Evolutionary conservation across 768 basidiomycete genomes (phyloP), one percentile per base, ranked within the genome.

Genomic region (Russula griseocarnosa): DNA sequence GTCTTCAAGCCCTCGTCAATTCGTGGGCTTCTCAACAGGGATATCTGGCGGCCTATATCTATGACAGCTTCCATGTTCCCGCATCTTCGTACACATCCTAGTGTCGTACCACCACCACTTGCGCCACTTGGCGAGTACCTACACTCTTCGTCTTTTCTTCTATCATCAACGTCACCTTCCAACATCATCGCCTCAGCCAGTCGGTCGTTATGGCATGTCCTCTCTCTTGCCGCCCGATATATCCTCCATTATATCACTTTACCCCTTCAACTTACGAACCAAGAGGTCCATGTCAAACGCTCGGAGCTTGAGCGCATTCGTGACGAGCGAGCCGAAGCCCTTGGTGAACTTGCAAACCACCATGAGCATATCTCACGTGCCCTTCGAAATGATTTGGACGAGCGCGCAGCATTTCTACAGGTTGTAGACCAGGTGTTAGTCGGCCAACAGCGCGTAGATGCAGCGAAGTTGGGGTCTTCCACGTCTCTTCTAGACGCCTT

Each of bases 221-320:
- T 69, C 18, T 65, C 52, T 3, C 55, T 67, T 22, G 44, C 65
- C 10, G 57, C 46, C 30, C 69, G 57, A 20, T 66, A 71, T 42
- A 47, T 73, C 28, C 56, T 70, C n/a, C 67, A 71, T 16, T 61
- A 74, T 42, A 64, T 76, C 40, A 76, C 74, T 26, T 77, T 84
- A 24, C 92, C 91, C 0, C 73, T 90, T 32, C 78, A 82, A 54
- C 79, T 92, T 28, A 77, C 84, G 1, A 77, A 81, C 20, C 84
- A 88, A 61, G 92, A 94, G 73, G 88, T 88, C 70, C 74, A 73
- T 26, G 74, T 80, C 61, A 88, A 87, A 66, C 81, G 84, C 18
- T 76, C 76, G 50, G 78, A 80, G 52, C 78, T 94, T 18, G 82
- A 88, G 63, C 79, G 73, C 30, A 77, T 90, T 3, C 81, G 91